Evolutionary conservation across 768 basidiomycete genomes (phyloP), one percentile per base, ranked within the genome.

Genomic region (Chalciporus pseudorubinellus): DNA sequence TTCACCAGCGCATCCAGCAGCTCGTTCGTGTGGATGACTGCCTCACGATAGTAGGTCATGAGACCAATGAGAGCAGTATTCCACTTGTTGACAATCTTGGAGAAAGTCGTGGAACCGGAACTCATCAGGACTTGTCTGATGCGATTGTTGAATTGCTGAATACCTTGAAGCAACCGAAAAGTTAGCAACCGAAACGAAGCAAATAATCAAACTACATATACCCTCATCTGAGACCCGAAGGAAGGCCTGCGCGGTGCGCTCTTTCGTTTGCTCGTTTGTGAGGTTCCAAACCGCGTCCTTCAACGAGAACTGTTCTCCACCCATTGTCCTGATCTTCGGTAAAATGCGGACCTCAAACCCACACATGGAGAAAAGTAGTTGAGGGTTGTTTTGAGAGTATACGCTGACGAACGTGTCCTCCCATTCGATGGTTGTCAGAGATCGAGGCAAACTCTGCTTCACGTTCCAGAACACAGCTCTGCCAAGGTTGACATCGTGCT

Each of bases 401-500:
- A 98, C 95, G 51, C 92, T 95, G 59, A 93, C 92, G 62, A 95
- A 94, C 0, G 95, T 94, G 65, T 98, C 94, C 56, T 98, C 95
- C 97, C 97, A 98, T 63, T 98, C 97, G 64, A 99, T 98, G 0
- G 97, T 98, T 0, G 97, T 98, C 56, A 99, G 74, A 14, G 95
- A 97, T 43, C 97, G 78, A 0, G 97, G 97, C 21, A 99, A 70
- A 59, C 91, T 91, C 70, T 98, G 94, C 74, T 98, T 97, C 69
- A 98, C 92, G 65, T 99, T 98, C 97, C 95, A 99, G 74, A 97
- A 98, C 9, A 98, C 97, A 2, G 97, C 97, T 55, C 97, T 83
- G 19, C 95, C 97, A 40, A 99, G 77, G 70, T 99, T 98, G 72
- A 98, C 97, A 66, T 99, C 97, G 70, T 99, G 97, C 72, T 99